Conservation (phyloP, 306 rosid species). For the Adenanthera pavonina region DNA sequence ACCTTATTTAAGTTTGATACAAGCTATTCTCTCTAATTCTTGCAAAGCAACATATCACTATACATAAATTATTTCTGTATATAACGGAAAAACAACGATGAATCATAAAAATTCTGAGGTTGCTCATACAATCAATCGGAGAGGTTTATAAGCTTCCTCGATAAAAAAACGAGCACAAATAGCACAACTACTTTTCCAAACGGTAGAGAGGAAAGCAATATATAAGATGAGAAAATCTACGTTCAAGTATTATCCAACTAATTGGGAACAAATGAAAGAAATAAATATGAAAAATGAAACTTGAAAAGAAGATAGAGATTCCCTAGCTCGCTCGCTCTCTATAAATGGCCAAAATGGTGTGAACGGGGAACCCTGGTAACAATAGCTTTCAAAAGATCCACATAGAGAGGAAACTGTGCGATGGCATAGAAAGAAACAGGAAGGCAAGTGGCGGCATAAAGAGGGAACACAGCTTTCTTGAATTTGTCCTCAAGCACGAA, state of each 20-base stretch:
- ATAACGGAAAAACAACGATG: neutral
- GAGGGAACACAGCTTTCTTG: conserved; percentile 30
- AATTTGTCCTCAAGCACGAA: conserved; percentile 45
- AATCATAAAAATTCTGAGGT: neutral
- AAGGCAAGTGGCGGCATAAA: conserved; percentile 48
- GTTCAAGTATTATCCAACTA: too few species aligned
- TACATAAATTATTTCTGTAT: neutral
- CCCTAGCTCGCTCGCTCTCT: too few species aligned
- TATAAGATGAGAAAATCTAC: too few species aligned
- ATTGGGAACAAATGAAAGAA: too few species aligned
- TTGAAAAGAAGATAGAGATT: too few species aligned
- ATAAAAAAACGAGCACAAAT: neutral
- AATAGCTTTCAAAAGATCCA: conserved; percentile 52
- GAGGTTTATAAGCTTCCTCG: neutral
- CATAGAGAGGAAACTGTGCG: conserved; percentile 54
- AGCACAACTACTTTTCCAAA: neutral
- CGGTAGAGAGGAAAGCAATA: too few species aligned
- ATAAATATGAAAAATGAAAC: too few species aligned
- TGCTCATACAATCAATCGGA: neutral
- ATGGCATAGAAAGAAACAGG: conserved; percentile 49
- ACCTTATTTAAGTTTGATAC: too few species aligned
- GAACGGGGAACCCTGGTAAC: conserved; percentile 5
- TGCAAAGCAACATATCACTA: neutral
- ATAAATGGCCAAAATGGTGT: neutral
- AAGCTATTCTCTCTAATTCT: too few species aligned